Evolutionary conservation across 2,329 filamentous ascomycete species (phyloP), one percentile per base, ranked within the genome.

Genomic region (Pseudodiploospora longispora): DNA sequence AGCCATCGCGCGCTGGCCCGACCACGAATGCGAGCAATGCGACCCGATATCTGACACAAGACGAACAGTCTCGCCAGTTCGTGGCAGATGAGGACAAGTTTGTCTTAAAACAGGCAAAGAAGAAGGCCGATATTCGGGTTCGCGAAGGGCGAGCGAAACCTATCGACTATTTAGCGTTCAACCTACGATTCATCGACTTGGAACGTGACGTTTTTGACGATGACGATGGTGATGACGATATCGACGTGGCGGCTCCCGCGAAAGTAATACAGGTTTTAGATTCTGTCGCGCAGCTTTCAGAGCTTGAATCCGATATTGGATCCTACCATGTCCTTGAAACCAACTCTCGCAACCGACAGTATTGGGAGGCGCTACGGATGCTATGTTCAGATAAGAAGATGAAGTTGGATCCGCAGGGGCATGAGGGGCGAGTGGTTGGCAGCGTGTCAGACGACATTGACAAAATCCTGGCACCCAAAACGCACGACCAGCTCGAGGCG

Each of bases 51-150:
- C 66, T 87, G 49, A 84, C 83, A 46, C 79, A 88, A 59, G 85
- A 89, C 56, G 83, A 90, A 59, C 83, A 88, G 59, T 85, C 82
- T 52, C 75, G 82, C 28, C 77, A 84, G 59, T 98, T 93, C 74
- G 87, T 97, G 19, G 87, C 91, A 42, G 87, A 95, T 56, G 93
- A 98, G 64, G 93, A 98, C 69, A 83, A 85, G 52, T 98, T 98
- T 59, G 93, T 97, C 45, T 71, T 98, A 58, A 90, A 89, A 65
- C 93, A 98, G 67, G 85, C 91, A 38, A 98, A 97, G 74, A 97
- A 94, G 72, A 97, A 96, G 71, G 91, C 93, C 36, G 87, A 90
- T 52, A 94, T 98, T 54, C 84, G 93, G 35, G 89, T 97, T 38
- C 87, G 89, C 55, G 90, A 94, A 64, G 85, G 86, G 8, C 81